phyloP scores from a whole-genome alignment of 129 eudicot genomes.

The Gnaphalium uliginosum region DNA sequence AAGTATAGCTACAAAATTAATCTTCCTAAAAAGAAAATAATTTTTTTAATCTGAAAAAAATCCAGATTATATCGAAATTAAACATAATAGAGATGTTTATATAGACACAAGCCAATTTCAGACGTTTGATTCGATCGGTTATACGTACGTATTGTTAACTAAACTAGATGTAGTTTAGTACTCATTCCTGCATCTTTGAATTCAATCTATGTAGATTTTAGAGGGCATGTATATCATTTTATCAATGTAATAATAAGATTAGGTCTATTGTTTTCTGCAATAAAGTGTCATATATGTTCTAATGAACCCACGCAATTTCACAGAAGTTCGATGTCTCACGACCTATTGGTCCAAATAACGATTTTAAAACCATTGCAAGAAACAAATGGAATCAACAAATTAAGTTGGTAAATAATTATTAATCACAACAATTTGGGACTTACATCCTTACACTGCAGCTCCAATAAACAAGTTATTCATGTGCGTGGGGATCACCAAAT shows the following conservation, averaged over 20 bases:
- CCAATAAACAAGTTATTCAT: not conserved
- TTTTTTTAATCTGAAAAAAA: too few relatives aligned
- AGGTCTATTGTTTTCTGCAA: not conserved
- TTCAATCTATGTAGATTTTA: too few relatives aligned
- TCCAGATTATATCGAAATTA: too few relatives aligned
- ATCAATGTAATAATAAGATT: not conserved
- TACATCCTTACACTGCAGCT: not conserved
- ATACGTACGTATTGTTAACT: too few relatives aligned
- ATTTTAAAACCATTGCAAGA: not conserved
- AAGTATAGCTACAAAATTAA: too few relatives aligned
- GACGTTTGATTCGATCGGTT: too few relatives aligned
- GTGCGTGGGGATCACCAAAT: not conserved
- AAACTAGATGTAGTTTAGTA: too few relatives aligned
- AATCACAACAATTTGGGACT: not conserved
- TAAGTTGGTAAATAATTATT: not conserved
- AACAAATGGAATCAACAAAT: not conserved
- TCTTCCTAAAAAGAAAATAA: too few relatives aligned
- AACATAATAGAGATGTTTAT: too few relatives aligned
- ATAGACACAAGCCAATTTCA: too few relatives aligned
- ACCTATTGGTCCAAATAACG: not conserved
- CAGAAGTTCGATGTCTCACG: not conserved
- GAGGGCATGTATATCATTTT: not conserved
- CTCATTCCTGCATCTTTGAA: too few relatives aligned
- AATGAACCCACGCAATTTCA: not conserved
- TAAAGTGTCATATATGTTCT: not conserved